Conservation (phyloP, 805 yeast genomes). For the Pichia cephalocereana region DNA sequence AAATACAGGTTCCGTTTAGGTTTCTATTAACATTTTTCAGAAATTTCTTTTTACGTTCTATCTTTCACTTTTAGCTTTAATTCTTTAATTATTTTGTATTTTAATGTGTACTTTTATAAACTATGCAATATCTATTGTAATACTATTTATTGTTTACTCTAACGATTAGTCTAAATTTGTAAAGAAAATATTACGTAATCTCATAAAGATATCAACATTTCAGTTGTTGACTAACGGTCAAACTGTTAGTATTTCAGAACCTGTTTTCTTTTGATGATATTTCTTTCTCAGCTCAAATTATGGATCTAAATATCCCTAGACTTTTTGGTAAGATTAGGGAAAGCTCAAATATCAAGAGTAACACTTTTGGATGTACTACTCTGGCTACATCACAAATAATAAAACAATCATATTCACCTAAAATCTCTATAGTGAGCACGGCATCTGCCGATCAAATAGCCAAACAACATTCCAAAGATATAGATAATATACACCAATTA, state of each 20-base stretch:
- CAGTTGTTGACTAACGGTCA: too few species aligned
- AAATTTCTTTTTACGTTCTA: too few species aligned
- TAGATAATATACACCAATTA: constrained; percentile 8
- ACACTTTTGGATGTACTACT: constrained; percentile 23
- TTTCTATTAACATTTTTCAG: too few species aligned
- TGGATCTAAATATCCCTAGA: constrained; percentile 4
- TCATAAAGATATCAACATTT: too few species aligned
- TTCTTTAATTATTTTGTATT: neutral
- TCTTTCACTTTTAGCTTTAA: neutral
- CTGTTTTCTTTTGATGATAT: too few species aligned
- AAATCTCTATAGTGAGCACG: constrained; percentile 23
- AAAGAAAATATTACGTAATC: too few species aligned
- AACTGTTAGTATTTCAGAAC: too few species aligned
- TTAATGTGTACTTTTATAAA: too few species aligned
- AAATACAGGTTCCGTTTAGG: neutral
- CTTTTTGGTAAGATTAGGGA: constrained; percentile 1
- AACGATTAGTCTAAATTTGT: too few species aligned
- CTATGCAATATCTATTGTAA: too few species aligned
- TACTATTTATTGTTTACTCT: too few species aligned
- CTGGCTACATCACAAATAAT: constrained; percentile 21
- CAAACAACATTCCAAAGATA: constrained; percentile 8
- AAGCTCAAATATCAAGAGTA: neutral
- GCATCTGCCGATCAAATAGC: constrained; percentile 17
- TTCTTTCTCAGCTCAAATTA: neutral
- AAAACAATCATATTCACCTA: constrained; percentile 24